These are phyloP conservation scores for Cylindrodendrum hubeiense DNA, from an alignment of 2,329 filamentous ascomycete species.

Conservation along the genomic window DNA sequence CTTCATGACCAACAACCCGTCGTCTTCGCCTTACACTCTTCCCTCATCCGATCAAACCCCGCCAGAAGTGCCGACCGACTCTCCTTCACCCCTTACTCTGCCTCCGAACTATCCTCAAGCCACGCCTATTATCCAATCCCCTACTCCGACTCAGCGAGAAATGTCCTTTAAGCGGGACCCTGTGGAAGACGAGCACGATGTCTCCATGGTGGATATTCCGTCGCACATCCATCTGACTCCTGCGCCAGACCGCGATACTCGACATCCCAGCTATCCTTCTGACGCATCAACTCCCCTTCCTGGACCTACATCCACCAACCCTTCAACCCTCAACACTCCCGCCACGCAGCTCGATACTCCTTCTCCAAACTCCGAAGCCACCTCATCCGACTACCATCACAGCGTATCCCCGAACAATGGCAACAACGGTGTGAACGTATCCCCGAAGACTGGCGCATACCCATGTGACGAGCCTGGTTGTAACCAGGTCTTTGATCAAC, in stretches of 20 bases:
- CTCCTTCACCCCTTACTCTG: conserved; percentile 44
- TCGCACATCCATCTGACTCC: conserved; percentile 42
- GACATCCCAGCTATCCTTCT: conserved; percentile 52
- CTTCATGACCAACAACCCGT: conserved; percentile 42
- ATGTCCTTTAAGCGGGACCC: conserved; percentile 31
- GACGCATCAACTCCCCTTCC: conserved; percentile 58
- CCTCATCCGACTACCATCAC: conserved; percentile 51
- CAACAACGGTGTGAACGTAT: conserved; percentile 35
- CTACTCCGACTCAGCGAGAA: conserved; percentile 42
- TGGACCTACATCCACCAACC: conserved; percentile 54
- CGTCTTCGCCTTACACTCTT: conserved; percentile 39
- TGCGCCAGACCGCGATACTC: conserved; percentile 37
- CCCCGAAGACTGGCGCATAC: conserved; percentile 47
- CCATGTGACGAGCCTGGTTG: conserved; percentile 54
- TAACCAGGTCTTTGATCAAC: conserved; percentile 64
- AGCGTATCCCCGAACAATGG: conserved; percentile 52
- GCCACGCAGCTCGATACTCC: conserved; percentile 59
- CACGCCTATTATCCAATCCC: conserved; percentile 45
- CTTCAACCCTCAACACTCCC: conserved; percentile 59
- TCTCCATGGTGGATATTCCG: conserved; percentile 42
- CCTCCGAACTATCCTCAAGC: conserved; percentile 35
- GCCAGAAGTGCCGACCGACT: conserved; percentile 36
- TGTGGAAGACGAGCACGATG: conserved; percentile 36
- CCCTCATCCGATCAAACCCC: conserved; percentile 25
- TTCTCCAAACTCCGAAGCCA: conserved; percentile 53